phyloP scores from a whole-genome alignment of 2,329 filamentous ascomycete species.

The Colletotrichum viniferum region DNA sequence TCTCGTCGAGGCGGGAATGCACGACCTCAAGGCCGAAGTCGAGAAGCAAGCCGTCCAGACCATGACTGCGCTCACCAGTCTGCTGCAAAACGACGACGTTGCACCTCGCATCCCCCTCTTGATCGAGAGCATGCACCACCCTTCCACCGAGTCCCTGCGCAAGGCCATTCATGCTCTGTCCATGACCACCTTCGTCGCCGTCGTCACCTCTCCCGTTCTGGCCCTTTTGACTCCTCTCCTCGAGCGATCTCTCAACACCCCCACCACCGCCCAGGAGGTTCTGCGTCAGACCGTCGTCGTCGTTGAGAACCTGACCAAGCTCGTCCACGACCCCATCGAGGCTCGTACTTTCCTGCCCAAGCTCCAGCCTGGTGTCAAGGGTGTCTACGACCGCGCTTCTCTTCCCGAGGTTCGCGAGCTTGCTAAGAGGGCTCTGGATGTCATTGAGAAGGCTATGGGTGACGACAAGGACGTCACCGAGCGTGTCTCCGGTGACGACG shows the following conservation, averaged over 20 bases:
- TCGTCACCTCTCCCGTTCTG: constrained; percentile 93
- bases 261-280: constrained; percentile 89
- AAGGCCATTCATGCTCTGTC: constrained; percentile 97
- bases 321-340: constrained; percentile 94
- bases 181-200: constrained; percentile 96
- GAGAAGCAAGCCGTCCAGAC: constrained; percentile 89
- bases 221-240: constrained; percentile 93
- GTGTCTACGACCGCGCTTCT: constrained; percentile 84
- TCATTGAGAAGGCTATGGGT: constrained; percentile 94
- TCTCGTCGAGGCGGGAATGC: constrained; percentile 90
- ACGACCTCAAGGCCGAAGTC: constrained; percentile 90
- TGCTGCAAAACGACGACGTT: constrained; percentile 97
- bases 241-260: constrained; percentile 91
- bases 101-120: constrained; percentile 89
- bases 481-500: constrained; percentile 73
- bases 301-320: constrained; percentile 96
- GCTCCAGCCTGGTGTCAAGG: constrained; percentile 90
- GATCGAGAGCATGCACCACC: constrained; percentile 94
- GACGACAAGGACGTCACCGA: constrained; percentile 69
- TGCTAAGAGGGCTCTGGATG: constrained; percentile 78
- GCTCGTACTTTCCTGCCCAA: constrained; percentile 95
- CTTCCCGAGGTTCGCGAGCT: constrained; percentile 94
- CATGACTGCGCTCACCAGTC: constrained; percentile 87
- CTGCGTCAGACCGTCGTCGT: constrained; percentile 95
- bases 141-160: constrained; percentile 84